These are phyloP conservation scores for Hypoxylon sp. DNA, from an alignment of 2,329 filamentous ascomycete genomes.

Conservation along the genomic window DNA sequence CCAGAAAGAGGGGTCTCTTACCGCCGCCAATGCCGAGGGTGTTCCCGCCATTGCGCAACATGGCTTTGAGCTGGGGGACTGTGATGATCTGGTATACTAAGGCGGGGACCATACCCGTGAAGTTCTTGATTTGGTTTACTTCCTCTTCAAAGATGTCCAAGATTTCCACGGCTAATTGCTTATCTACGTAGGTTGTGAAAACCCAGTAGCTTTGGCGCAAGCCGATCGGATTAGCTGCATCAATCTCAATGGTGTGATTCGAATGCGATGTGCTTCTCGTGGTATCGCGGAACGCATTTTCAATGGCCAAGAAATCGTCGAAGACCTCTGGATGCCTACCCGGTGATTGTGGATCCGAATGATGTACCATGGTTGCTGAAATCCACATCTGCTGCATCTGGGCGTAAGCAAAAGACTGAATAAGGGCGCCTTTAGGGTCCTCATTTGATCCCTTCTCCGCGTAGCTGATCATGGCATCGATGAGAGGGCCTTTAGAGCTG, in stretches of 20 bases:
- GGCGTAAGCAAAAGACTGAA: slow-evolving; percentile 33
- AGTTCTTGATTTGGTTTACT: slow-evolving; percentile 16
- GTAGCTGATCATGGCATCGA: slow-evolving; percentile 28
- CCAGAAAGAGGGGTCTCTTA: slow-evolving; percentile 29
- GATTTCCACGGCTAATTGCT: slow-evolving; percentile 28
- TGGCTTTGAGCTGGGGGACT: slow-evolving; percentile 23
- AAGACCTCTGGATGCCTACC: slow-evolving; percentile 43
- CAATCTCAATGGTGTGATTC: slow-evolving; percentile 35
- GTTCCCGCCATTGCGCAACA: slow-evolving; percentile 53
- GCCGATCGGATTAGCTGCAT: slow-evolving; percentile 18
- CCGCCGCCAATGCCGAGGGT: slow-evolving; percentile 52
- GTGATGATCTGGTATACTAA: slow-evolving; percentile 35
- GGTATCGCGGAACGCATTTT: slow-evolving; percentile 12
- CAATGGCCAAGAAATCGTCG: slow-evolving; percentile 46
- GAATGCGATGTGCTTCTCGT: slow-evolving; percentile 32
- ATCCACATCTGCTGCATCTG: slow-evolving; percentile 35
- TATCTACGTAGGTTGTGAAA: slow-evolving; percentile 29
- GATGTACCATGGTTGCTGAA: slow-evolving; percentile 18
- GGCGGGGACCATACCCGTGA: slow-evolving; percentile 19
- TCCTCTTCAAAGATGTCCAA: slow-evolving; percentile 29
- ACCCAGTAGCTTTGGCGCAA: slow-evolving; percentile 37
- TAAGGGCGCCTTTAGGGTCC: slow-evolving; percentile 41
- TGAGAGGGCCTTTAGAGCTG: slow-evolving; percentile 19
- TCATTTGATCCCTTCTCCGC: slow-evolving; percentile 21
- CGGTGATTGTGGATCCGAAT: slow-evolving; percentile 28